Base-by-base conservation (phyloP, 2,329 filamentous ascomycete species). In the Cladophialophora yegresii region DNA sequence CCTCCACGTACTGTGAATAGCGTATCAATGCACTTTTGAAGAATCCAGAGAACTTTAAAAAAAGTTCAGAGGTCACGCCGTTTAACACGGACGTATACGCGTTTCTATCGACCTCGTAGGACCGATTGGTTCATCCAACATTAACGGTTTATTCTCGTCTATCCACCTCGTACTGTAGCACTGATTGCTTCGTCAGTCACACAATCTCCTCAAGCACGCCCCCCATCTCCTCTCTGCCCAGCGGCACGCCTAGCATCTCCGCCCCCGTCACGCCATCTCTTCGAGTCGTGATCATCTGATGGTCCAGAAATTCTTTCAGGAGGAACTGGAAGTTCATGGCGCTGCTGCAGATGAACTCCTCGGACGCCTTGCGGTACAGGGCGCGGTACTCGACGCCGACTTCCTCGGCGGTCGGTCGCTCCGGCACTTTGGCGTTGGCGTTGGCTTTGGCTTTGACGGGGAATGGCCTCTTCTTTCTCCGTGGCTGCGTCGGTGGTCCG, bases 261-360 rank as follows among this genome's bases (percentile, higher is more conserved):
- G 89, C 93, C 2, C 95, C 95, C 62, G 93, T 81, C 0, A 85
- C 84, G 75, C 49, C 32, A n/a, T 99, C 93, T 74, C 93, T 93
- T 67, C 88, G 86, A 67, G 90, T 96, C 61, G 91, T 91, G 68
- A 99, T 90, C 87, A 99, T 98, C 74, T 97, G 92, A 80, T 99
- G 95, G 73, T 99, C 95, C 75, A 97, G 92, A 76, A 99, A 95
- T 84, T 99, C 95, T 79, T 98, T 98, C 67, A 99, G 78, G 74
- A 99, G 76, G 28, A 93, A 96, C 66, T 95, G 85, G 79, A 98
- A 98, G 67, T 91, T 92, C 85, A 98, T 92, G 79, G 98, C 95
- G 65, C 90, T 96, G 71, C 91, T 95, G 76, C 93, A 97, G 56
- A 99, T 95, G 76, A 99, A 98, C 74, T 96, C 92, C 77, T 97